Evolutionary conservation across 768 basidiomycete genomes (phyloP).

Genomic region (Suillus brevipes): DNA sequence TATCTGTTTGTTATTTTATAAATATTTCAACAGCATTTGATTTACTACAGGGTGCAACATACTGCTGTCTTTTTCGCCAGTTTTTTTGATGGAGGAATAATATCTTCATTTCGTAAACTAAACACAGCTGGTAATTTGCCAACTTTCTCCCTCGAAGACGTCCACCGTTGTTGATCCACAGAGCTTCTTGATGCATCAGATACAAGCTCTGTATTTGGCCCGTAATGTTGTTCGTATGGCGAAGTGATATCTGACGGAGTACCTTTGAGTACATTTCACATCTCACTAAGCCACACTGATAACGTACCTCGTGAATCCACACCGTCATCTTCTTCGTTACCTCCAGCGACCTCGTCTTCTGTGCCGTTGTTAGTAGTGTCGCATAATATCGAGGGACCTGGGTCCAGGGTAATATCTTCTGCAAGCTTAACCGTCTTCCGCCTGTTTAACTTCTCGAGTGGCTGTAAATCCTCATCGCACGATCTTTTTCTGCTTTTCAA

Average conservation of each 20-base stretch:
- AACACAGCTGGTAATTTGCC: conserved; percentile 57
- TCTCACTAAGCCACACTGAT: background rate
- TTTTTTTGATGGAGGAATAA: conserved; percentile 30
- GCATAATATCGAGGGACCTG: conserved; percentile 8
- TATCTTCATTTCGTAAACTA: conserved; percentile 44
- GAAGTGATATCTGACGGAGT: conserved; percentile 30
- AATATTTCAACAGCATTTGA: background rate
- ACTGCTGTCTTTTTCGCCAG: conserved; percentile 25
- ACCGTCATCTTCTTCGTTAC: conserved; percentile 35
- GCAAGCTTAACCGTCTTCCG: conserved; percentile 45
- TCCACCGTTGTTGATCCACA: conserved; percentile 63
- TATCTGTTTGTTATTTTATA: conserved; percentile 39
- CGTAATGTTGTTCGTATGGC: conserved; percentile 77
- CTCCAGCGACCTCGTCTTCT: conserved; percentile 31
- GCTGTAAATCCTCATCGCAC: conserved; percentile 36
- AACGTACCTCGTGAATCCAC: conserved; percentile 20
- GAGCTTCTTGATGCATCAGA: conserved; percentile 49
- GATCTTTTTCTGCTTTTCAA: conserved; percentile 66
- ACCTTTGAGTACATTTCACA: background rate
- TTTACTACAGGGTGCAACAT: conserved; percentile 7
- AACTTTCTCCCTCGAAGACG: conserved; percentile 42
- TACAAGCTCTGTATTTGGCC: conserved; percentile 51
- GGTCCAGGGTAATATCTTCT: conserved; percentile 19
- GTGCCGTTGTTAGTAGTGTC: conserved; percentile 11
- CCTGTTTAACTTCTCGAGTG: conserved; percentile 69